Evolutionary conservation across 2,329 filamentous ascomycete genomes (phyloP).

Genomic region (Xylariaceae sp.): DNA sequence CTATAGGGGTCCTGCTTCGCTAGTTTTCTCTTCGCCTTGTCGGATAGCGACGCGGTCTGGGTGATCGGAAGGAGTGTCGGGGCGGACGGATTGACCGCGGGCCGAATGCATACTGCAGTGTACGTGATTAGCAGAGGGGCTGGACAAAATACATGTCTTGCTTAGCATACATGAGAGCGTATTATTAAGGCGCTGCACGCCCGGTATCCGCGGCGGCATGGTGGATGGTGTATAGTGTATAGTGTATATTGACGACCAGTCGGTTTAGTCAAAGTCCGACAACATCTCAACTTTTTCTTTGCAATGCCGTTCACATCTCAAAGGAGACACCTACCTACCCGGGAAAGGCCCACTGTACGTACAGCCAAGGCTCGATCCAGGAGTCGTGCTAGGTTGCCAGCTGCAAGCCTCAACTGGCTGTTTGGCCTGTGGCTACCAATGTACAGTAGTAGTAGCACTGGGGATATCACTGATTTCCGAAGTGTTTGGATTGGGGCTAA

Average conservation of each 20-base stretch:
- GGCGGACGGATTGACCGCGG: slow-evolving; percentile 41
- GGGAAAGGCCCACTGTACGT: too few species aligned
- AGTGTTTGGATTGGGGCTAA: too few species aligned
- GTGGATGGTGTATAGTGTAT: slow-evolving; percentile 30
- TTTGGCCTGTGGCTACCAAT: too few species aligned
- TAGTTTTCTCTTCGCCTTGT: slow-evolving; percentile 58
- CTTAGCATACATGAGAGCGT: slow-evolving; percentile 51
- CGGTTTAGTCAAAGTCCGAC: slow-evolving; percentile 1
- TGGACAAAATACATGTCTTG: neutral
- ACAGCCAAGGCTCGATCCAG: neutral
- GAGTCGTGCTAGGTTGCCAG: too few species aligned
- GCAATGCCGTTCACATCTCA: too few species aligned
- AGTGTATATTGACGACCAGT: slow-evolving; percentile 1
- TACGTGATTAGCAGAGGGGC: slow-evolving; percentile 5
- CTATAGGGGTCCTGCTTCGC: slow-evolving; percentile 76
- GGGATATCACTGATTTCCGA: too few species aligned
- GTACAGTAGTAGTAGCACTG: too few species aligned
- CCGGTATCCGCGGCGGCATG: slow-evolving; percentile 65
- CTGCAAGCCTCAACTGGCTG: too few species aligned
- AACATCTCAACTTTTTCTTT: slow-evolving; percentile 14
- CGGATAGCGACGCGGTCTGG: slow-evolving; percentile 59
- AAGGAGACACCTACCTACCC: too few species aligned
- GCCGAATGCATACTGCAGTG: slow-evolving; percentile 54
- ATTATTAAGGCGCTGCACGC: slow-evolving; percentile 54
- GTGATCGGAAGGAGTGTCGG: slow-evolving; percentile 51